phyloP scores from a whole-genome alignment of 2,329 filamentous ascomycete species.

The Colletotrichum sp. region DNA sequence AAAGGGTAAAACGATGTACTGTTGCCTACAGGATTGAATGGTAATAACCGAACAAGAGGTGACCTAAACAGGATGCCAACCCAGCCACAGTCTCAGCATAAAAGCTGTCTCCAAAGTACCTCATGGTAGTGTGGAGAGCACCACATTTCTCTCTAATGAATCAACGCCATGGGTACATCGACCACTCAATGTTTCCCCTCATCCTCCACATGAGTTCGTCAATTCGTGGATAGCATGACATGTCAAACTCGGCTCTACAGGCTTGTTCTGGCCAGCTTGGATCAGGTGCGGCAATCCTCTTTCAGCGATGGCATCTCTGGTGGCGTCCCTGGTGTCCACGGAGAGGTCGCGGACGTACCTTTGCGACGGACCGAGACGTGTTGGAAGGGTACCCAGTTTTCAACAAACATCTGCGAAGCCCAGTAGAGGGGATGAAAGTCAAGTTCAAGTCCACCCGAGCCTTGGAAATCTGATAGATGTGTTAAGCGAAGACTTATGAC shows the following conservation, averaged over 20 bases:
- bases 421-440: constrained; percentile 38
- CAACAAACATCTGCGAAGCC: constrained; percentile 50
- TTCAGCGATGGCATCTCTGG: background rate
- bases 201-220: background rate
- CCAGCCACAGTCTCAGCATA: background rate
- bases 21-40: background rate
- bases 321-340: background rate
- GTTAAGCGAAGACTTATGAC: background rate
- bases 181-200: background rate
- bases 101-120: background rate
- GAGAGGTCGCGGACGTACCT: background rate
- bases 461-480: background rate
- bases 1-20: background rate
- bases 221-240: background rate
- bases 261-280: background rate
- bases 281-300: background rate
- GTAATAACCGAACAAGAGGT: background rate
- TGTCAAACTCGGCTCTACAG: background rate
- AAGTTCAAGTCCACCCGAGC: background rate
- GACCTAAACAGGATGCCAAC: background rate
- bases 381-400: constrained; percentile 34
- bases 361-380: background rate
- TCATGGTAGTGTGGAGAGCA: background rate
- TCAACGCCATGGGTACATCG: background rate
- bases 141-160: background rate